Base-by-base conservation (phyloP, 805 yeast species). In the Candida glaebosa region DNA sequence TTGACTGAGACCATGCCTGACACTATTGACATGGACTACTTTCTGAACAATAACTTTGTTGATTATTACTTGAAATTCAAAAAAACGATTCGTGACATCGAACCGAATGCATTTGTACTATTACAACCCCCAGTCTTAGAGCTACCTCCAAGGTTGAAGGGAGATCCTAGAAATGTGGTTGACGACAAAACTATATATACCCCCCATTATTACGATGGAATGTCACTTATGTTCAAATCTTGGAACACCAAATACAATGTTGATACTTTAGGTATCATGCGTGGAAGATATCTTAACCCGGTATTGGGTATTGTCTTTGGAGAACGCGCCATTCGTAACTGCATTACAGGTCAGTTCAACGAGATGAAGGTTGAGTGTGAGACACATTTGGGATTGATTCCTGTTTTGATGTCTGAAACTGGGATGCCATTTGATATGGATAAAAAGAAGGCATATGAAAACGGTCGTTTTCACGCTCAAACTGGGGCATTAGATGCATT, bases 391-490 rank as follows among this genome's bases (percentile, higher is more conserved):
- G 97, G 97, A 2, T 38, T 59, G 7, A 70, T 88, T 7, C 96
- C 97, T 0, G 75, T 84, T 7, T 63, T 91, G 17, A 81, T 93
- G 73, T 79, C 95, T 1, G 99, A 91, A 60, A 89, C 91, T n/a
- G 99, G 99, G 4, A 87, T 91, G 83, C 98, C 99, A 2, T 87
- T 84, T 59, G 96, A 93, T 60, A 87, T 91, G 96, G 90, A 91
- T 60, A 72, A 78, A 44, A 87, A 85, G 56, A 69, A 64, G 37
- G 85, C 96, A 0, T 91, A 78, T 56, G 58, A 60, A 1, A 71
- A 70, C 43, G 89, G 90, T 1, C 78, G 79, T 46, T 93, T 79
- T 59, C 61, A 71, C 7, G 73, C 87, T 8, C 99, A 93, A 56
- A 83, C 84, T 2, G 66, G 76, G 5, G 96, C 97, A 0, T 66